These are phyloP conservation scores for Lichtheimia hyalospora DNA, from an alignment of 371 early-diverging fungal genomes.

Conservation along the genomic window DNA sequence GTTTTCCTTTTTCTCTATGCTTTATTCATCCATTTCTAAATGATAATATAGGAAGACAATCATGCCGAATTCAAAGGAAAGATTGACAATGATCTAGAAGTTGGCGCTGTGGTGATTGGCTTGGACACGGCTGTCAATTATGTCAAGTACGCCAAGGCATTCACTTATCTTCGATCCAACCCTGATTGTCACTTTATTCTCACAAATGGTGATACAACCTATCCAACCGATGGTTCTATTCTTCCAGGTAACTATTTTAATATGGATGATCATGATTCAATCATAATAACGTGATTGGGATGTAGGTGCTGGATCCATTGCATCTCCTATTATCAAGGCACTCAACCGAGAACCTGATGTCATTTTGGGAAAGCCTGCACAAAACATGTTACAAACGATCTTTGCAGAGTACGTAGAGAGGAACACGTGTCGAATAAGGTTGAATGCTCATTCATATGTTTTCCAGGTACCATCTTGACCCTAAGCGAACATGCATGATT, in stretches of 20 bases:
- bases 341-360: conserved; percentile 73
- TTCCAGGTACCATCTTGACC: conserved; percentile 73
- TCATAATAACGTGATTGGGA: too few species aligned
- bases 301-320: conserved; percentile 86
- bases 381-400: conserved; percentile 90
- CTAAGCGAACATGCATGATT: conserved; percentile 88
- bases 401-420: conserved; percentile 54
- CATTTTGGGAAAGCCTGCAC: conserved; percentile 92
- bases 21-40: background rate
- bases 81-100: conserved; percentile 46
- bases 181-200: conserved; percentile 80
- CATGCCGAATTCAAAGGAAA: conserved; percentile 31
- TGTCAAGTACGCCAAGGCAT: conserved; percentile 88
- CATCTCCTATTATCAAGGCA: conserved; percentile 72
- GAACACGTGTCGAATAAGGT: background rate
- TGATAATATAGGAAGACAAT: conserved; percentile 36
- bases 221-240: conserved; percentile 73
- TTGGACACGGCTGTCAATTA: conserved; percentile 89
- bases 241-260: conserved; percentile 66
- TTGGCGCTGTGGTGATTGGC: conserved; percentile 89
- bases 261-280: background rate
- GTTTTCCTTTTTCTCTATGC: conserved; percentile 2
- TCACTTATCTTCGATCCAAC: conserved; percentile 74
- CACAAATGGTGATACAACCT: conserved; percentile 93
- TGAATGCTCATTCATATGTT: background rate